These are phyloP conservation scores for Gaeumannomyces sp. DNA, from an alignment of 2,329 filamentous ascomycete genomes.

Conservation along the genomic window DNA sequence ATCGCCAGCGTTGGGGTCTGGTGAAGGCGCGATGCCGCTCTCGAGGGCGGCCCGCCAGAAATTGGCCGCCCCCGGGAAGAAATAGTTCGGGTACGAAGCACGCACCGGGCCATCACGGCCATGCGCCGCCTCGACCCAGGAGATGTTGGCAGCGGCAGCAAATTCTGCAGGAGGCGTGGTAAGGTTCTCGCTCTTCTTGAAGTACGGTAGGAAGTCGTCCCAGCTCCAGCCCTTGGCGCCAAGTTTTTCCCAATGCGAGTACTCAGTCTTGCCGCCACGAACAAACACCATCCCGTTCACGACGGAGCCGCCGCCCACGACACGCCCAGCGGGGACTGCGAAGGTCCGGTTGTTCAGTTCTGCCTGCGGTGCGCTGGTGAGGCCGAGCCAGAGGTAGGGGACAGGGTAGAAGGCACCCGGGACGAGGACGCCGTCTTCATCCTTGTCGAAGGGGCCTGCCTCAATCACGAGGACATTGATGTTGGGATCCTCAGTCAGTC, in stretches of 20 bases:
- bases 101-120: conserved; percentile 24
- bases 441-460: conserved; percentile 18
- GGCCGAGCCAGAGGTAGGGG: conserved; percentile 23
- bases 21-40: conserved; percentile 8
- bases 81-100: conserved; percentile 26
- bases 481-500: conserved; percentile 37
- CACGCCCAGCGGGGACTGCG: conserved; percentile 29
- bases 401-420: conserved; percentile 24
- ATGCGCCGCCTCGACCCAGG: conserved; percentile 22
- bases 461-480: conserved; percentile 27
- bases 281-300: conserved; percentile 48
- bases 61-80: conserved; percentile 19
- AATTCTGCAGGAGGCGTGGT: conserved; percentile 20
- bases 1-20: conserved; percentile 13
- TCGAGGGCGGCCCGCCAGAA: conserved; percentile 8
- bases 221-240: conserved; percentile 53
- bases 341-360: conserved; percentile 24
- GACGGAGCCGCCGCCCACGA: conserved; percentile 54
- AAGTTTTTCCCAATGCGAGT: conserved; percentile 36
- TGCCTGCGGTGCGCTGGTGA: conserved; percentile 22
- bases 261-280: neutral
- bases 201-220: conserved; percentile 21
- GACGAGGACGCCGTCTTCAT: conserved; percentile 22
- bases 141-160: conserved; percentile 22
- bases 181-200: conserved; percentile 23